Evolutionary conservation across 176 grass and related monocot species (phyloP), one percentile per base, ranked within the genome.

Genomic region (Zoysia japonica): DNA sequence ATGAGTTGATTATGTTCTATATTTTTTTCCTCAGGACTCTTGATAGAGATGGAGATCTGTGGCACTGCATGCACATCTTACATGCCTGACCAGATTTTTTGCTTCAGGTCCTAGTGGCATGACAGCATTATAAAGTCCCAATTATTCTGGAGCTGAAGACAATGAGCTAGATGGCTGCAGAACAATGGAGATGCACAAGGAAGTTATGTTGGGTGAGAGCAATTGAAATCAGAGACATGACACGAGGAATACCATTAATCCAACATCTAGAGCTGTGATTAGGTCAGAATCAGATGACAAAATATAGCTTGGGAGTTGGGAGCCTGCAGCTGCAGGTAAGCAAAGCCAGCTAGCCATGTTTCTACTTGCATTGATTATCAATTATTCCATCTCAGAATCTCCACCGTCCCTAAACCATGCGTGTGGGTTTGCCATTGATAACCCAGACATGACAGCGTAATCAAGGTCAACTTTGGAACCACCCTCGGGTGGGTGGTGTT

Each of bases 371-470:
- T 77, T 50, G 14, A 13, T 15, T n/a, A 0, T 40, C 40, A 40
- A 40, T 64, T 36, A 64, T 9, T 6, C 1, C 9, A 49, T 49
- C 35, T 7, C 8, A 51, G 16, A 10, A 65, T 40, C 46, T 65
- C 9, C 28, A 15, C 74, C 13, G 12, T 4, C 45, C 74, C 39
- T 3, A 44, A 77, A 9, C 12, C 45, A 4, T 77, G 75, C 60
- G 40, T 59, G 45, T 5, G 2, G 39, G 4, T 41, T 78, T 78
- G 75, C 47, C 9, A 11, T 46, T 9, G 5, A 64, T 50, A 77
- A 40, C 3, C 8, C 46, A 40, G 61, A 51, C 75, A 78, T 65
- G 61, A 76, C 57, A 78, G 75, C 75, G 0, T 78, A 65, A 77
- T 16, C 46, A 65, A 77, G 60, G 1, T 51, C 4, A 65, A 36